Base-by-base conservation (phyloP, 1,139 yeast genomes). In the Yamadazyma oceani region DNA sequence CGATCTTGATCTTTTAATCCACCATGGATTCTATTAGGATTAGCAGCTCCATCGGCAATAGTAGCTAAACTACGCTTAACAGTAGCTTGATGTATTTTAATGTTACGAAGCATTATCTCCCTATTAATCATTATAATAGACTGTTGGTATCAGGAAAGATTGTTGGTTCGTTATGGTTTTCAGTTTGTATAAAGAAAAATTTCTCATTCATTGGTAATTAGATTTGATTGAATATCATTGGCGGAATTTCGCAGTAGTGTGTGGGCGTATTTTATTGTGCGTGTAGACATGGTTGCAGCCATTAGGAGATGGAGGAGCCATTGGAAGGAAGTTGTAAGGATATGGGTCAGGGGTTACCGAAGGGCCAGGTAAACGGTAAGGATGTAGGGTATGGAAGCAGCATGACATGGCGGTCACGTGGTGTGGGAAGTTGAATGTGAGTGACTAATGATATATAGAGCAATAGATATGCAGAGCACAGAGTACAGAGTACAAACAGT, bases 1-100 rank as follows among this genome's bases (percentile, higher is more conserved):
- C 95, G 81, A 64, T 86, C 95, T 58, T 78, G 82, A 65, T 86
- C 95, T 53, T 75, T 74, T 48, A 86, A 74, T 10, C 89, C 90
- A 23, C 95, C 95, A 53, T 84, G 81, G 17, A 71, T 65, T 53
- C 84, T 67, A 53, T 81, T 75, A 23, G 83, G 82, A 45, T 62
- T 69, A 40, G 75, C 66, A 14, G 73, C 73, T 30, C 69, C 62
- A 49, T 69, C 75, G 25, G 73, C 74, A 37, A 59, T 62, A 38
- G 75, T 69, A 31, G 75, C 75, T 50, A 69, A 64, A 27, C 62
- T 50, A 53, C 73, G 67, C 22, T 28, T 28, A 9, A 28, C 17
- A 10, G n/a, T 16, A 5, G 17, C 22, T 42, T 42, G 19, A 41
- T 41, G 26, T 36, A 33, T 40, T 44, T 43, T 48, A 31, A 50